Base-by-base conservation (phyloP, 768 basidiomycete genomes). In the Termitomyces sp. region DNA sequence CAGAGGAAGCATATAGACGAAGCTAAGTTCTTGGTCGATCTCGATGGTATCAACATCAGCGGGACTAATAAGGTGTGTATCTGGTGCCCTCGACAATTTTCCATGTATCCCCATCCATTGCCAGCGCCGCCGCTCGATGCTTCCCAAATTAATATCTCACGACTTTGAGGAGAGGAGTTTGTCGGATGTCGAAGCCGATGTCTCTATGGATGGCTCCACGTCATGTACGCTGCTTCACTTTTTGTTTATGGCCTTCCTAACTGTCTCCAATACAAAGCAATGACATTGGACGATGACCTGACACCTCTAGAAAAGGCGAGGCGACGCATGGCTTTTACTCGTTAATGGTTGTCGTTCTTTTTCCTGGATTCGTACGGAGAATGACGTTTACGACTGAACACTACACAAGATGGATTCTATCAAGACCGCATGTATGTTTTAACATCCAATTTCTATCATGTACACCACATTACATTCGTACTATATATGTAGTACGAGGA, bases 71-170 rank as follows among this genome's bases (percentile, higher is more conserved):
- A 90, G 80, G 90, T 89, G 51, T 44, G 34, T 21, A 25, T 37
- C 53, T 34, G n/a, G 29, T 14, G 27, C 5, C 38, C 27, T 43
- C 9, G 14, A 21, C 4, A 21, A 14, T 50, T 37, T 31, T 1
- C 40, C 17, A 19, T 19, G 11, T 49, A 17, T 48, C 25, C 46
- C 57, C 54, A 54, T 50, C 46, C 54, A 53, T 37, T 25, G 57
- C 21, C 62, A 90, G 87, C 85, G 87, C 23, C 86, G 89, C 21
- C 82, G 85, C 48, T 89, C 90, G 4, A 84, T 88, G 78, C 69
- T 90, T 44, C 89, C 90, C 0, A 86, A 82, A 61, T 69, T 82
- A 23, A 74, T 86, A 62, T 71, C 77, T 17, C 73, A 72, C 1
- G 60, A 66, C 34, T 51, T 66, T 34, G 65, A 64, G 50, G 68